Conservation (phyloP, 176 grass and related monocot genomes). For the Saccharum spontaneum region DNA sequence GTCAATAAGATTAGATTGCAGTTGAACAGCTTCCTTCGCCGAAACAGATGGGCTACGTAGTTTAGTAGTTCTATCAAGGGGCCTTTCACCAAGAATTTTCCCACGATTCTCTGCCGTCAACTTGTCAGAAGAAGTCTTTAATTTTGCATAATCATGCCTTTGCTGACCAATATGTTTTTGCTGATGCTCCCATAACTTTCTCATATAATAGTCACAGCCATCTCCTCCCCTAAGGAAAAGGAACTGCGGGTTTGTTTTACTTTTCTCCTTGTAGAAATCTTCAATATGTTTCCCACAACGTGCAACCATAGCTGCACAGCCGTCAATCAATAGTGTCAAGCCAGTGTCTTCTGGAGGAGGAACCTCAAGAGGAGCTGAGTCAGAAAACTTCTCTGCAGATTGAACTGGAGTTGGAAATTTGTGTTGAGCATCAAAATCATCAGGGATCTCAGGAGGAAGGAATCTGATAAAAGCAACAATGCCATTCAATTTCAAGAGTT, state of each 20-base stretch:
- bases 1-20: conserved; percentile 73
- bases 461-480: conserved; percentile 57
- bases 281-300: conserved; percentile 90
- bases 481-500: not conserved
- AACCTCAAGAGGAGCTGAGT: conserved; percentile 65
- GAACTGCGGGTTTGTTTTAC: conserved; percentile 77
- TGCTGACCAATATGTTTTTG: conserved; percentile 57
- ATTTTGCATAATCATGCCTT: conserved; percentile 41
- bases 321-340: conserved; percentile 79
- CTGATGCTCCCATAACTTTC: conserved; percentile 89
- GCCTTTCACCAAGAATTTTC: conserved; percentile 92
- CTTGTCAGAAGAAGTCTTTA: conserved; percentile 56
- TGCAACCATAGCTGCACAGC: conserved; percentile 84
- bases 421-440: conserved; percentile 73
- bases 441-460: conserved; percentile 70
- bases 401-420: conserved; percentile 66
- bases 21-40: conserved; percentile 64
- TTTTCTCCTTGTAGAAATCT: conserved; percentile 91
- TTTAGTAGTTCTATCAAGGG: conserved; percentile 72
- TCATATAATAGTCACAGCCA: conserved; percentile 75
- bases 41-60: conserved; percentile 39
- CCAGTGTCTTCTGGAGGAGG: conserved; percentile 75
- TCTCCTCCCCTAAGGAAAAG: conserved; percentile 77
- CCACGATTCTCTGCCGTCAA: conserved; percentile 87
- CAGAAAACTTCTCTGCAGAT: conserved; percentile 48